Conservation (phyloP, 148 eudicot species). For the Vaccinium darrowii region DNA sequence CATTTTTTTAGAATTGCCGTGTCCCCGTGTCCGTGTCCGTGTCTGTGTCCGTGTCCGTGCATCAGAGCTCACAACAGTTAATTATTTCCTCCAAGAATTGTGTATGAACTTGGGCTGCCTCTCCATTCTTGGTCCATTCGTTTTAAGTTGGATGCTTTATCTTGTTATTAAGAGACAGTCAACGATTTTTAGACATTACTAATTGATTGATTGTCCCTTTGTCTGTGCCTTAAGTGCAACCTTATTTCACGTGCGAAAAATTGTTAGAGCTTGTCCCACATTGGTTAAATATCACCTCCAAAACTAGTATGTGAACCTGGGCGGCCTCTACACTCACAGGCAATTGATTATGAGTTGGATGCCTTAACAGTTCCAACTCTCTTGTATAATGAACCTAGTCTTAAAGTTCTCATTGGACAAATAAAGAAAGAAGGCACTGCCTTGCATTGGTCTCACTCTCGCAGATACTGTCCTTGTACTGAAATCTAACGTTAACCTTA, state of each 20-base stretch:
- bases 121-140: background rate
- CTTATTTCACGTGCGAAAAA: background rate
- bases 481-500: constrained; percentile 7
- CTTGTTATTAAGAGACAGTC: background rate
- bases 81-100: background rate
- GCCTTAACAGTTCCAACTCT: background rate
- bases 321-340: background rate
- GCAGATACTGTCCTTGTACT: background rate
- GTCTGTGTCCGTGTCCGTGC: no score
- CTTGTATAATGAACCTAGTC: background rate
- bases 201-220: no score
- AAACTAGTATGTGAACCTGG: background rate
- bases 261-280: background rate
- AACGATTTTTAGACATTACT: no score
- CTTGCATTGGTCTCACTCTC: constrained; percentile 7
- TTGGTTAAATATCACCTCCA: background rate
- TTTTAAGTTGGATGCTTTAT: background rate
- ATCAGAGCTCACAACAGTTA: background rate
- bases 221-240: background rate
- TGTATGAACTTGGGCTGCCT: no score
- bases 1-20: no score
- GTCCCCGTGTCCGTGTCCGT: no score
- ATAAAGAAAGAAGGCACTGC: background rate
- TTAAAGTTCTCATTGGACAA: background rate
- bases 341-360: background rate